These are phyloP conservation scores for Arachnomyces sp. DNA, from an alignment of 2,329 filamentous ascomycete genomes.

Conservation along the genomic window DNA sequence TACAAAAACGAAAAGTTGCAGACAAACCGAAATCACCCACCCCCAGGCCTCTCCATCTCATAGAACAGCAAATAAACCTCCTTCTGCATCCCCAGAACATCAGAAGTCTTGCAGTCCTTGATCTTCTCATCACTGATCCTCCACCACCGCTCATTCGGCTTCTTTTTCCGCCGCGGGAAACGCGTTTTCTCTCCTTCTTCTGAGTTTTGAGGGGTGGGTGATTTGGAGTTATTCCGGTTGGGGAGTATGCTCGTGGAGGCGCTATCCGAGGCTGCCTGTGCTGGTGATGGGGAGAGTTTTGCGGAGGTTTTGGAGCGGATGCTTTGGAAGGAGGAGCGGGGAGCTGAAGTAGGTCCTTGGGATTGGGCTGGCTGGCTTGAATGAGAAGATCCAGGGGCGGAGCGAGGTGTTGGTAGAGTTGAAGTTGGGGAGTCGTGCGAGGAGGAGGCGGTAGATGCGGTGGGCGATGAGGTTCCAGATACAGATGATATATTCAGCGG, in stretches of 20 bases:
- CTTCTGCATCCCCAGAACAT: constrained; percentile 86
- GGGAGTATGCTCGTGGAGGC: constrained; percentile 11
- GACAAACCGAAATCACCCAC: constrained; percentile 3
- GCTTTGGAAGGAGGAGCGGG: constrained; percentile 27
- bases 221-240: constrained; percentile 4
- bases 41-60: constrained; percentile 58
- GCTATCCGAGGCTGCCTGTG: constrained; percentile 15
- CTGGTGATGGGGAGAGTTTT: constrained; percentile 17
- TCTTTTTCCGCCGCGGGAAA: constrained; percentile 49
- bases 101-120: constrained; percentile 84
- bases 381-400: constrained; percentile 12
- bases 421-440: constrained; percentile 11
- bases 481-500: constrained; percentile 24
- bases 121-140: constrained; percentile 95
- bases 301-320: constrained; percentile 20
- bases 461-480: constrained; percentile 20
- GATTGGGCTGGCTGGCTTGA: neutral
- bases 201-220: constrained; percentile 9
- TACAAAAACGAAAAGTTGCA: no score
- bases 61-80: constrained; percentile 97
- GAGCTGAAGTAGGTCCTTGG: constrained; percentile 20
- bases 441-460: constrained; percentile 22
- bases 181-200: constrained; percentile 18
- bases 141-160: constrained; percentile 78
- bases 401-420: constrained; percentile 1